phyloP scores from a whole-genome alignment of 345 rosid genomes.

The Bretschneidera sinensis region DNA sequence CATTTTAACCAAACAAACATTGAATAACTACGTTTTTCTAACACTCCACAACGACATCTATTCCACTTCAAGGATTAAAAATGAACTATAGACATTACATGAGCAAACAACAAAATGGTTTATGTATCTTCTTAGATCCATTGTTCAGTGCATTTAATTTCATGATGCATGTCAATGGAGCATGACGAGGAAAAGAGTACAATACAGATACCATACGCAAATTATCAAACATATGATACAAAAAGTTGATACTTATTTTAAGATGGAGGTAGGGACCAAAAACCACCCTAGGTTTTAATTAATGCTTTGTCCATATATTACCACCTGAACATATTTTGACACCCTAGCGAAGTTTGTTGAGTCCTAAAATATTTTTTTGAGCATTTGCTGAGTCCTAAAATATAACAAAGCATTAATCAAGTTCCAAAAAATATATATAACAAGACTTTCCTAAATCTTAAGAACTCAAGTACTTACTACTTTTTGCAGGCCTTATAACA shows the following conservation, averaged over 20 bases:
- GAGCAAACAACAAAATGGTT: neutral
- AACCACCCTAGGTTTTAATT: too few relatives aligned
- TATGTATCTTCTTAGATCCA: neutral
- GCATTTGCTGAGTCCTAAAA: too few relatives aligned
- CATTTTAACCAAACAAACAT: neutral
- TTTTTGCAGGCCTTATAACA: neutral
- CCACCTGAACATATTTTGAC: neutral
- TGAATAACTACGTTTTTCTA: neutral
- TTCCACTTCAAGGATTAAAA: neutral
- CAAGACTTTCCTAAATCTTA: neutral
- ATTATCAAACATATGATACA: neutral
- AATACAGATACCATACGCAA: neutral
- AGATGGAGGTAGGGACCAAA: too few relatives aligned
- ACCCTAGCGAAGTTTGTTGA: neutral
- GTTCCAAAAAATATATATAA: neutral
- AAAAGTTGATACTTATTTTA: too few relatives aligned
- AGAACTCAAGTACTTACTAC: neutral
- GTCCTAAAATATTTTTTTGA: too few relatives aligned
- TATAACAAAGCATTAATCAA: too few relatives aligned
- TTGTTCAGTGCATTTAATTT: too few relatives aligned
- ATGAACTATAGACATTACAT: conserved; percentile 3
- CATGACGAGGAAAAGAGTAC: neutral
- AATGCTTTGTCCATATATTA: neutral
- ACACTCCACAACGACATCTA: neutral
- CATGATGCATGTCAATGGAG: neutral